These are phyloP conservation scores for Croton setiger DNA, from an alignment of 441 rosid species.

Conservation along the genomic window DNA sequence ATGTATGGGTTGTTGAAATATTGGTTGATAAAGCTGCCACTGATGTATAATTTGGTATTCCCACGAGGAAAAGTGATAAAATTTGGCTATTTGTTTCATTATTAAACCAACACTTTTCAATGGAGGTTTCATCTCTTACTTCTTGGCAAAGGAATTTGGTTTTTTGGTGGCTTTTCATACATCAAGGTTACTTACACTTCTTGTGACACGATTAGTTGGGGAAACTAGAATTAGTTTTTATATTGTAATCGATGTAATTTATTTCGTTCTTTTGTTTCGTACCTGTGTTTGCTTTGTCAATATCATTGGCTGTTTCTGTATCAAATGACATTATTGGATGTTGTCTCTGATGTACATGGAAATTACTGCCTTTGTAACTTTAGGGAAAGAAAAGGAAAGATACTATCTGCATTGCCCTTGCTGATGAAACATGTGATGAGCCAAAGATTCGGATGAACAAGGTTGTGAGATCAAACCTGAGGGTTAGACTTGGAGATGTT, in stretches of 20 bases:
- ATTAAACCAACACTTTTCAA: not conserved
- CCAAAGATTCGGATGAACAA: slow-evolving; percentile 89
- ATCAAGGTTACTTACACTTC: not conserved
- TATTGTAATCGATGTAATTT: no score
- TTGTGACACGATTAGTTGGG: not conserved
- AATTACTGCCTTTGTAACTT: not conserved
- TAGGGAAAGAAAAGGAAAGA: slow-evolving; percentile 92
- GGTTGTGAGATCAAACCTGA: slow-evolving; percentile 83
- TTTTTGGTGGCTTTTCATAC: not conserved
- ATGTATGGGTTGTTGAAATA: not conserved
- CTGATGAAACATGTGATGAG: slow-evolving; percentile 82
- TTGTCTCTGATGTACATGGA: not conserved
- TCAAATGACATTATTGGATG: not conserved
- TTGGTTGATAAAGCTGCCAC: not conserved
- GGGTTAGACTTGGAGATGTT: slow-evolving; percentile 94
- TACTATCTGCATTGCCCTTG: slow-evolving; percentile 80
- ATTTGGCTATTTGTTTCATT: not conserved
- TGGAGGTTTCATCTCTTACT: not conserved
- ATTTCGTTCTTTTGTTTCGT: not conserved
- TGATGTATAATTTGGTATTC: not conserved
- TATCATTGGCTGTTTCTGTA: not conserved
- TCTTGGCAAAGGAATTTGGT: not conserved
- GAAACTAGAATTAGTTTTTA: not conserved
- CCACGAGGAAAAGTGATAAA: not conserved
- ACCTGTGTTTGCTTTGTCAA: not conserved